Evolutionary conservation across 345 rosid genomes (phyloP).

Genomic region (Toxicodendron radicans): DNA sequence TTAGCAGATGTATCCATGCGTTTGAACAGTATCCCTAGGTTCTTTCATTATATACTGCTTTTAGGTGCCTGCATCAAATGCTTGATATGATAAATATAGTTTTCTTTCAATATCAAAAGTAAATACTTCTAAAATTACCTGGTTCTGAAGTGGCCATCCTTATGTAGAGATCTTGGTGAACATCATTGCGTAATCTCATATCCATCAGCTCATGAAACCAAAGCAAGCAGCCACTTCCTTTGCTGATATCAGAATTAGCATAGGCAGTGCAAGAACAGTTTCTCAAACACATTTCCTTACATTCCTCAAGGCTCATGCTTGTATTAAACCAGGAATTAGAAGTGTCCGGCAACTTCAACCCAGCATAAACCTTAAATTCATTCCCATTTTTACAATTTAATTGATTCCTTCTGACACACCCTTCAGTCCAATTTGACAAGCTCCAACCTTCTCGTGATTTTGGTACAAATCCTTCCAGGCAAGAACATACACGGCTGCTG

Average conservation of each 20-base stretch:
- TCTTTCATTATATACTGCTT: neutral
- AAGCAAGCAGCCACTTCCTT: slow-evolving; percentile 51
- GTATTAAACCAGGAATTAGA: slow-evolving; percentile 22
- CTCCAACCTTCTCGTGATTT: slow-evolving; percentile 40
- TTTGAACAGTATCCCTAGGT: neutral
- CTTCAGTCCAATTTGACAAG: slow-evolving; percentile 43
- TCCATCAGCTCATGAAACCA: slow-evolving; percentile 53
- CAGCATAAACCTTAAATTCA: slow-evolving; percentile 31
- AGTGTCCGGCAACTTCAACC: slow-evolving; percentile 49
- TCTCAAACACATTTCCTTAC: slow-evolving; percentile 29
- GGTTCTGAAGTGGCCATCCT: slow-evolving; percentile 25
- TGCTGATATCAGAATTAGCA: slow-evolving; percentile 38
- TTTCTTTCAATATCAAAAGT: neutral
- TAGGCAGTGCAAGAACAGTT: slow-evolving; percentile 58
- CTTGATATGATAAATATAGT: neutral
- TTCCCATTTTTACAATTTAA: slow-evolving; percentile 34
- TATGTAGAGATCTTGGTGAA: slow-evolving; percentile 29
- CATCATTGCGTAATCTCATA: slow-evolving; percentile 17
- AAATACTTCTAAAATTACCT: slow-evolving; percentile 23
- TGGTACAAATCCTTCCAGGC: slow-evolving; percentile 47
- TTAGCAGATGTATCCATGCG: neutral
- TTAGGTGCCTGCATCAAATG: neutral
- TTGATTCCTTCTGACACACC: slow-evolving; percentile 42
- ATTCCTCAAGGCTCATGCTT: slow-evolving; percentile 30
- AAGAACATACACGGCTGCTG: slow-evolving; percentile 43